Evolutionary conservation across 805 yeast species (phyloP), one percentile per base, ranked within the genome.

Genomic region (Cephaloascus albidus): DNA sequence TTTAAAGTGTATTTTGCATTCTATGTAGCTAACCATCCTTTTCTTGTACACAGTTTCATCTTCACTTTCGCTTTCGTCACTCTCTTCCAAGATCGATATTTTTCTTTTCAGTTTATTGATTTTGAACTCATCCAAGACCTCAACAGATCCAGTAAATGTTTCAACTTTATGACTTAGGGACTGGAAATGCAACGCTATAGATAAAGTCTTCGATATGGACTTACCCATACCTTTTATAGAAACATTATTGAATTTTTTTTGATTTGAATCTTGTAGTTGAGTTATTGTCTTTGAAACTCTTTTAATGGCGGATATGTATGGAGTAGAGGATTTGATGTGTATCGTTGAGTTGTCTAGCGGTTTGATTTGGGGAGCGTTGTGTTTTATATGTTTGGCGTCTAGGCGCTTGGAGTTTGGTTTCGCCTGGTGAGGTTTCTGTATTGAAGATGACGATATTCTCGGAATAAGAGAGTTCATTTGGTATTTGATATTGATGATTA

Each of bases 91-190:
- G 37, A 44, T 30, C 38, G 42, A 38, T 40, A 36, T 27, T 20
- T 31, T 27, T 3, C 33, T 45, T 23, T 36, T 36, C 6, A 26
- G 37, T 14, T 39, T 31, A 14, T 39, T 38, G 28, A 36, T 43
- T 35, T 51, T 46, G 36, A 78, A 66, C 56, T 86, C 95, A 57
- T 88, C 96, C 19, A 85, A 52, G 0, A 87, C 88, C 19, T 73
- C 72, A 0, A 82, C 68, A 4, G 81, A 76, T 18, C 72, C 78
- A 0, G 96, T 87, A 20, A 58, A 54, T 1, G 84, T 50, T 10
- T 82, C 86, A 6, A 85, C 75, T 42, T 53, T 63, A 51, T 71
- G 63, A 6, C 71, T 68, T 33, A 68, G 60, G 27, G 60, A 61
- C 47, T 74, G 73, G 51, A 79, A 82, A 49, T 77, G 71, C 20